Percentiles rank a stretch among this genome's conserved stretches.
These are phyloP conservation scores for Ceratobasidium sp. DNA, from an alignment of 1,284 basidiomycete genomes.

Conservation along the genomic window DNA sequence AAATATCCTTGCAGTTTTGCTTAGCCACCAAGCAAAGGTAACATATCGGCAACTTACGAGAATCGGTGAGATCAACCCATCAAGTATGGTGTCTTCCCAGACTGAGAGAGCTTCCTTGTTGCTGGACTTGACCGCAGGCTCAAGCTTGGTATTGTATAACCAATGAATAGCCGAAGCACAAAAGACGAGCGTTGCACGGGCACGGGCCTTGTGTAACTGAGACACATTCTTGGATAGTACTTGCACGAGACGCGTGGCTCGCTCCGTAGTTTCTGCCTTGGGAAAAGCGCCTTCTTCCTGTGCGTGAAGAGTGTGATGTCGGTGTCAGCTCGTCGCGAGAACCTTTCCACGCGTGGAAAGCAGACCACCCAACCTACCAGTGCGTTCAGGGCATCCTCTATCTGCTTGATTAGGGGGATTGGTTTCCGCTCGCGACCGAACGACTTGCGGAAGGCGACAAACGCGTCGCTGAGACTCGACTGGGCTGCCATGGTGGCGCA, in stretches of 20 bases:
- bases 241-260: constrained; percentile 4
- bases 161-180: constrained; percentile 5
- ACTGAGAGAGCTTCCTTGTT: not conserved
- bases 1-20: not conserved
- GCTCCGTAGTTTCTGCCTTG: constrained; percentile 7
- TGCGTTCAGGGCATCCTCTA: constrained; percentile 9
- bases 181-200: constrained; percentile 16
- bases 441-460: constrained; percentile 2
- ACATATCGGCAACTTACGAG: constrained; percentile 11
- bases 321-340: constrained; percentile 3
- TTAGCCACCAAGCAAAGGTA: not conserved
- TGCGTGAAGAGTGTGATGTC: constrained; percentile 4
- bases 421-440: constrained; percentile 19
- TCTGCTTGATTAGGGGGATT: not conserved
- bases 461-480: constrained; percentile 1
- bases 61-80: constrained; percentile 31
- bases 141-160: constrained; percentile 22
- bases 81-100: constrained; percentile 31
- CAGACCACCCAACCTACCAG: not conserved
- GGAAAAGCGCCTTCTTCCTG: constrained; percentile 25
- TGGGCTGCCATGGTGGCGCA: constrained; percentile 25
- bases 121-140: not conserved
- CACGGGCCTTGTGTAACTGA: constrained; percentile 13
- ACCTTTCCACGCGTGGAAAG: not conserved
- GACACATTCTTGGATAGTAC: constrained; percentile 6